Evolutionary conservation across 352 stramenopile genomes (phyloP), one percentile per base, ranked within the genome.

Genomic region (Globisporangium camurandrum): DNA sequence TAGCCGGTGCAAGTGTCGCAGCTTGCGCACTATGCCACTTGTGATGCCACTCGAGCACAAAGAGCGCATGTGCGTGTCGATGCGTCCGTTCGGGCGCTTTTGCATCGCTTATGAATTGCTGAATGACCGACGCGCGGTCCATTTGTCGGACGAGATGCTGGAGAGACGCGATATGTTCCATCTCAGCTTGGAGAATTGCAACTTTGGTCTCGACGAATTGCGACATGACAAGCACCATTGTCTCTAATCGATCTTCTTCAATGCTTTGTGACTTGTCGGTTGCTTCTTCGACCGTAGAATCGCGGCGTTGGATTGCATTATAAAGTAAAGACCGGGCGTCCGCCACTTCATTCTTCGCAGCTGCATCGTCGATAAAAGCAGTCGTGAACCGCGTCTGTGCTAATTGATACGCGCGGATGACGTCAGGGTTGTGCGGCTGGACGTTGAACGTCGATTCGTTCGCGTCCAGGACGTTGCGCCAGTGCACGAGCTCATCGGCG

Each of bases 121-220:
- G 78, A 20, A 93, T 80, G 24, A 89, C 79, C 1, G 82, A 88
- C n/a, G 86, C 73, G 19, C 79, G 76, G 45, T 93, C 82, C 73
- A 89, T 84, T 12, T 67, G 67, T n/a, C 71, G 65, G 11, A 93
- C 64, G 28, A 86, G 71, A 31, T 62, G 62, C 49, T 87, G 75
- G 50, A 93, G 69, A 20, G 69, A 70, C 1, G 61, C 56, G 67
- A 93, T 81, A 9, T 62, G 75, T 33, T 90, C 78, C 51, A 93
- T 90, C 55, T 93, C 82, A 23, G 78, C 82, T 34, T 88, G 68
- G 23, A 93, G 51, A 45, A 89, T 89, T 10, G 78, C 73, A 42
- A 86, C 77, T 61, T 89, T 90, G 16, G 79, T 88, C 65, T 89
- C 77, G 17, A 93, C 73, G 54, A 91, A 93, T 66, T 93, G 79